Conservation (phyloP, 306 rosid genomes). For the Cucumis hystrix region DNA sequence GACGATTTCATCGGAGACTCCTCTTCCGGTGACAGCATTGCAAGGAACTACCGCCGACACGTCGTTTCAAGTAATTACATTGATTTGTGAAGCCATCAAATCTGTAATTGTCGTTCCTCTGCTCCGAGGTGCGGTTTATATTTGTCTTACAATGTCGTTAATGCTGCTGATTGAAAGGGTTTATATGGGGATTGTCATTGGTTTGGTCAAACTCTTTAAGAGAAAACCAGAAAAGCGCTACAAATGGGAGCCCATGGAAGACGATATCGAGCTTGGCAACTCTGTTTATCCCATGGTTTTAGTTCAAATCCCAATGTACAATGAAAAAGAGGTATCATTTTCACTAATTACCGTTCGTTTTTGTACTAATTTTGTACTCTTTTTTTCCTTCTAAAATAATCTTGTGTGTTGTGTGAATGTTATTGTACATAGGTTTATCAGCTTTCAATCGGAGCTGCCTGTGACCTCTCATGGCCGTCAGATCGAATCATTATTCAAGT, state of each 20-base stretch:
- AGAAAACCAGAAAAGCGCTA: constrained; percentile 8
- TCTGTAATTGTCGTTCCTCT: not conserved
- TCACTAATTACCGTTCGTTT: too few species aligned
- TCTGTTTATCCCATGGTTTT: constrained; percentile 11
- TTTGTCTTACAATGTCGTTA: constrained; percentile 6
- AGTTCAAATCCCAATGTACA: constrained; percentile 12
- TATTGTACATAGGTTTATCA: not conserved
- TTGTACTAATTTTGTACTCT: not conserved
- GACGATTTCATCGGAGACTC: not conserved
- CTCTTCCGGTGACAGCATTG: not conserved
- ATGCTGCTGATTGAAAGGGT: constrained; percentile 9
- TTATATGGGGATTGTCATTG: constrained; percentile 3
- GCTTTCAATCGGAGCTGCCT: constrained; percentile 7
- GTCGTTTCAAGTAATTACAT: not conserved
- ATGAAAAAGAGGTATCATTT: not conserved
- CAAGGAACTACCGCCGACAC: not conserved
- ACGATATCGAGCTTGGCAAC: constrained; percentile 12
- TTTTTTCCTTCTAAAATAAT: not conserved
- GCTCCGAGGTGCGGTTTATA: not conserved
- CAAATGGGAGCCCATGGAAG: constrained; percentile 11
- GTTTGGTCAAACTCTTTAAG: not conserved
- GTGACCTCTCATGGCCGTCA: constrained; percentile 11
- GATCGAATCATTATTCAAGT: constrained; percentile 12
- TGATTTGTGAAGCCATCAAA: not conserved
- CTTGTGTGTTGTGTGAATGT: too few species aligned